Conservation (phyloP, 257 asterid genomes). For the Linderniella brevidens region DNA sequence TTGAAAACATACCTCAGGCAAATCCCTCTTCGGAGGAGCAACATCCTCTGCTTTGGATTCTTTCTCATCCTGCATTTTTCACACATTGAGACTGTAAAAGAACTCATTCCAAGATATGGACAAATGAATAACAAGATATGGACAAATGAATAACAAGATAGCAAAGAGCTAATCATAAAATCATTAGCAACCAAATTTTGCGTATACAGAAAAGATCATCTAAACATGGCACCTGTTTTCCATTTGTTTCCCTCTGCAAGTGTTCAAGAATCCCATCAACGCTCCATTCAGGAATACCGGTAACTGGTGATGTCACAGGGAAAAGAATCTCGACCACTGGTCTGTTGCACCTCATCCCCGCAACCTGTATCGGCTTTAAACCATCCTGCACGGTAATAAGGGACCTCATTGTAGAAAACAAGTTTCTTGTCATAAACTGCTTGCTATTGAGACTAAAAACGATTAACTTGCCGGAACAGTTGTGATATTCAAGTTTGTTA, state of each 20-base stretch:
- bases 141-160: too few relatives aligned
- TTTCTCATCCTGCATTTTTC: constrained; percentile 32
- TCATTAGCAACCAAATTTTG: background rate
- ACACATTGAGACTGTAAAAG: constrained; percentile 8
- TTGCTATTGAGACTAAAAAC: too few relatives aligned
- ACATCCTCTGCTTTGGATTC: constrained; percentile 21
- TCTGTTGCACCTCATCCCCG: constrained; percentile 59
- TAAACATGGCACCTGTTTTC: constrained; percentile 25
- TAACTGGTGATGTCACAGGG: constrained; percentile 35
- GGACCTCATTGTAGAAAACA: background rate
- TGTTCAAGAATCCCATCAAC: constrained; percentile 58
- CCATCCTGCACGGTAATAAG: constrained; percentile 51
- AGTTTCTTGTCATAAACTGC: too few relatives aligned
- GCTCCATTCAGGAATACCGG: constrained; percentile 49
- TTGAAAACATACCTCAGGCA: constrained; percentile 41
- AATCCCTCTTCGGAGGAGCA: constrained; percentile 25
- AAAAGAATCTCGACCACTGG: constrained; percentile 61
- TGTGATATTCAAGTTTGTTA: too few relatives aligned
- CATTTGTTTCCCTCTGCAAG: constrained; percentile 35
- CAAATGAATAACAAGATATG: background rate
- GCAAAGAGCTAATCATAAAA: background rate
- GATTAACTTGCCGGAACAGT: too few relatives aligned
- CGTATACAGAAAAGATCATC: too few relatives aligned
- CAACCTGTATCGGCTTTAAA: constrained; percentile 62
- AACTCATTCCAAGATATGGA: background rate